These are phyloP conservation scores for Endocalyx cinctus DNA, from an alignment of 2,329 filamentous ascomycete genomes.

Conservation along the genomic window DNA sequence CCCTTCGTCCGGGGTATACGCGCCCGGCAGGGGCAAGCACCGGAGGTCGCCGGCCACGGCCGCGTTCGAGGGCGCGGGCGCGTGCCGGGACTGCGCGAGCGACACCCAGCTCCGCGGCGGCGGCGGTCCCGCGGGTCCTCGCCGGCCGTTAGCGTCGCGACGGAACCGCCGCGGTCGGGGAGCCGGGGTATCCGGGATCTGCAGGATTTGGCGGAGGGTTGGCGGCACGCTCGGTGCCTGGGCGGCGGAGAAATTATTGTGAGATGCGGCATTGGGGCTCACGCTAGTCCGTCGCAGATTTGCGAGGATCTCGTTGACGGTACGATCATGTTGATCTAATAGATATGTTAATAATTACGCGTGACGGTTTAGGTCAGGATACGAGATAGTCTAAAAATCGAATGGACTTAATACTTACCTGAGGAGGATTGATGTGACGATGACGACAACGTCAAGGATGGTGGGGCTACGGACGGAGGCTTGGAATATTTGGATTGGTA, in stretches of 20 bases:
- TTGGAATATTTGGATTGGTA: conserved; percentile 53
- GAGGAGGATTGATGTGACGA: too few relatives aligned
- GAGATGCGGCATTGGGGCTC: conserved; percentile 19
- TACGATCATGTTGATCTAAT: conserved; percentile 31
- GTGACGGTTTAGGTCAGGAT: too few relatives aligned
- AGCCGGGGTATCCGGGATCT: conserved; percentile 52
- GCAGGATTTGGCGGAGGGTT: conserved; percentile 53
- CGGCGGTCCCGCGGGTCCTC: conserved; percentile 53
- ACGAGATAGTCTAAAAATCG: too few relatives aligned
- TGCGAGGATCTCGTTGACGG: conserved; percentile 58
- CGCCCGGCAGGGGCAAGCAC: conserved; percentile 37
- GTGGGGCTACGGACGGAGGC: conserved; percentile 50
- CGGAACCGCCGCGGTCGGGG: conserved; percentile 43
- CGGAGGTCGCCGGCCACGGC: conserved; percentile 9
- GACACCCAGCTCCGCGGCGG: conserved; percentile 55
- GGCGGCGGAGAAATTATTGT: conserved; percentile 25
- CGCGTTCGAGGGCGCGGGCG: conserved; percentile 14
- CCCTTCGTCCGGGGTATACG: conserved; percentile 36
- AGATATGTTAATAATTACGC: too few relatives aligned
- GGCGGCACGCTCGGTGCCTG: conserved; percentile 52
- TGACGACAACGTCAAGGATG: conserved; percentile 39
- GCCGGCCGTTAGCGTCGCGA: conserved; percentile 37
- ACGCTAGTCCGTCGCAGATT: conserved; percentile 47
- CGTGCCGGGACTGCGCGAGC: conserved; percentile 27
- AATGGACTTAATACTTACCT: too few relatives aligned